Evolutionary conservation across 2,329 filamentous ascomycete genomes (phyloP).

Genomic region (Thielaviopsis punctulata): DNA sequence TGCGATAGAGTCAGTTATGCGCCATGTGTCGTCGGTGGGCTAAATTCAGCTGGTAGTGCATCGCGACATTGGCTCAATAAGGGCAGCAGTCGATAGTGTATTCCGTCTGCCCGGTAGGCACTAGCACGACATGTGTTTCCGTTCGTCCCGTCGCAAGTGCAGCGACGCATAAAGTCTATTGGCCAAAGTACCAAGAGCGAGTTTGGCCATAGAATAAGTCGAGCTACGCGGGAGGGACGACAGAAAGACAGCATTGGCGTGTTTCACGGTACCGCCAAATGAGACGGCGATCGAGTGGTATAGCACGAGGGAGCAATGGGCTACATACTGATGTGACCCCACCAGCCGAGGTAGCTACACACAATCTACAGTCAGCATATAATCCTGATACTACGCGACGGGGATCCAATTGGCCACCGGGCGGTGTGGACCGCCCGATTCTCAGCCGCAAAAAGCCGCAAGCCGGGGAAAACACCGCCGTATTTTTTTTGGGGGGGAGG

Average conservation of each 20-base stretch:
- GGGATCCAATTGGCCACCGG: neutral
- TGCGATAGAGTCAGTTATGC: conserved; percentile 16
- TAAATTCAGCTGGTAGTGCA: neutral
- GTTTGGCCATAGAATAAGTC: too few relatives aligned
- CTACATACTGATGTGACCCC: conserved; percentile 12
- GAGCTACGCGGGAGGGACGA: too few relatives aligned
- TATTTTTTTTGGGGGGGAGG: neutral
- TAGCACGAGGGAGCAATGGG: neutral
- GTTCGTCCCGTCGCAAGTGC: neutral
- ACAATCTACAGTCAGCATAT: conserved; percentile 3
- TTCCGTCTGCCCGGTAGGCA: neutral
- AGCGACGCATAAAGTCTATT: too few relatives aligned
- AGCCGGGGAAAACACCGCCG: neutral
- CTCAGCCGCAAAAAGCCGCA: neutral
- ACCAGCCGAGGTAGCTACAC: conserved; percentile 12
- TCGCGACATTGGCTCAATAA: neutral
- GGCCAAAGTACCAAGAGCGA: too few relatives aligned
- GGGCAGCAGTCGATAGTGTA: neutral
- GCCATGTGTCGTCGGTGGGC: neutral
- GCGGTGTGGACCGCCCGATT: neutral
- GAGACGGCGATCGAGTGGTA: too few relatives aligned
- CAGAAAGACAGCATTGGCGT: too few relatives aligned
- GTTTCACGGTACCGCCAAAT: neutral
- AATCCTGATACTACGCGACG: neutral
- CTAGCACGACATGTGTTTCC: neutral